Conservation (phyloP, 257 asterid genomes). For the Phtheirospermum japonicum region DNA sequence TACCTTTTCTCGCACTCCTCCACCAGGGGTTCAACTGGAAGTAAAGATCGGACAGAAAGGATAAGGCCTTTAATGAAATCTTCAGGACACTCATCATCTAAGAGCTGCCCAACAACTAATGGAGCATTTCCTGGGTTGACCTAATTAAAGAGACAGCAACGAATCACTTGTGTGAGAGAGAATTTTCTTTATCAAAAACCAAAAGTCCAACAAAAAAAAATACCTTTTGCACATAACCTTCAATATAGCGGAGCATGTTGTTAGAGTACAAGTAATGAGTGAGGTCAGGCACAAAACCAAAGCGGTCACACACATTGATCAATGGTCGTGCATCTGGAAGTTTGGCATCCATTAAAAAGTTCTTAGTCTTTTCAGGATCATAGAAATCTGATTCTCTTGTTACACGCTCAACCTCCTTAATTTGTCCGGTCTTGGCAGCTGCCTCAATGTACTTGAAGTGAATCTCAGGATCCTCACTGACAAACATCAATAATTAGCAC, state of each 20-base stretch:
- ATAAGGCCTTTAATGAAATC: constrained; percentile 94
- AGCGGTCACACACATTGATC: constrained; percentile 91
- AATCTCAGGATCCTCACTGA: constrained; percentile 93
- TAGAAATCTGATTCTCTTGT: constrained; percentile 94
- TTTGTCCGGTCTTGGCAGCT: constrained; percentile 97
- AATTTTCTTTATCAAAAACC: constrained; percentile 9
- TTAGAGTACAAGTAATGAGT: constrained; percentile 84
- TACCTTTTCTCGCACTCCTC: constrained; percentile 97
- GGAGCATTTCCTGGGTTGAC: constrained; percentile 99
- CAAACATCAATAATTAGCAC: constrained; percentile 26
- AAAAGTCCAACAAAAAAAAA: constrained; percentile 15
- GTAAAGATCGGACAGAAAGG: constrained; percentile 89
- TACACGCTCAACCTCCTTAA: constrained; percentile 96
- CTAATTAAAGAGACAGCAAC: constrained; percentile 38
- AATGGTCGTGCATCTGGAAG: constrained; percentile 95
- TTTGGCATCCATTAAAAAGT: constrained; percentile 91
- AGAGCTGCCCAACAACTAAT: constrained; percentile 88
- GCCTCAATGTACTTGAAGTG: constrained; percentile 94
- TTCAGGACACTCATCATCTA: constrained; percentile 95
- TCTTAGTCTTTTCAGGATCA: constrained; percentile 86
- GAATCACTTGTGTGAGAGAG: constrained; percentile 11
- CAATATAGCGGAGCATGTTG: constrained; percentile 94
- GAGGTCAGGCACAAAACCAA: constrained; percentile 91
- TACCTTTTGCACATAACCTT: constrained; percentile 98
- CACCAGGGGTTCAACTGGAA: constrained; percentile 94